Base-by-base conservation (phyloP, 371 early-diverging fungal genomes). In the Choanephora cucurbitarum region DNA sequence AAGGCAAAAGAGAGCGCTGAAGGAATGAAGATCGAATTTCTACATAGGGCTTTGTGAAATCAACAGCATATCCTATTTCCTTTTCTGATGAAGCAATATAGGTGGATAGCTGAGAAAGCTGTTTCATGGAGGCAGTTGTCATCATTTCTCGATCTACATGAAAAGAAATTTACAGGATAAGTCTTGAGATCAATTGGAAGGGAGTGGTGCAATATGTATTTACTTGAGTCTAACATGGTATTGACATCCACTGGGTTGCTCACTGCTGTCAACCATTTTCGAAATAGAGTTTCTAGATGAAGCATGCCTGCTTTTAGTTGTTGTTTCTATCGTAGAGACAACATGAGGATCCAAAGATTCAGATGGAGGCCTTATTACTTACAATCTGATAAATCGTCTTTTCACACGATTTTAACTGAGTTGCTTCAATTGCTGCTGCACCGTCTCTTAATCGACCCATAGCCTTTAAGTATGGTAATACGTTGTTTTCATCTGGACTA, bases 11-110 rank as follows among this genome's bases (percentile, higher is more conserved):
- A 2, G 88, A 86, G 53, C 87, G 87, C 28, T 72, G 58, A 41
- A 94, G 60, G 58, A 87, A 90, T 7, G 72, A 57, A 7, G 90
- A 82, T 11, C 94, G 79, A 44, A 91, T 86, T n/a, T 90, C 86
- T 5, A 82, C 77, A 63, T 89, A 92, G 0, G 84, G 81, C 58
- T 87, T 85, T 41, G 89, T 80, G 41, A 87, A 87, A 55, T 85
- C 83, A 22, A 82, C 78, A n/a, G 74, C 60, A 55, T 87, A 81
- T 33, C 84, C 83, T 42, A 77, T 78, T 52, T 86, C 85, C 11
- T 69, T 68, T 52, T 81, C 82, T 15, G 83, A 83, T 31, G 83
- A 72, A 24, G 81, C 68, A 24, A 89, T 76, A 48, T 88, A 86
- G 0, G 82, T 85, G 0, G 86, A 84, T 42, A 89, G 61, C 66